Conservation (phyloP, 305 asterid species). For the Fraxinus paxiana region DNA sequence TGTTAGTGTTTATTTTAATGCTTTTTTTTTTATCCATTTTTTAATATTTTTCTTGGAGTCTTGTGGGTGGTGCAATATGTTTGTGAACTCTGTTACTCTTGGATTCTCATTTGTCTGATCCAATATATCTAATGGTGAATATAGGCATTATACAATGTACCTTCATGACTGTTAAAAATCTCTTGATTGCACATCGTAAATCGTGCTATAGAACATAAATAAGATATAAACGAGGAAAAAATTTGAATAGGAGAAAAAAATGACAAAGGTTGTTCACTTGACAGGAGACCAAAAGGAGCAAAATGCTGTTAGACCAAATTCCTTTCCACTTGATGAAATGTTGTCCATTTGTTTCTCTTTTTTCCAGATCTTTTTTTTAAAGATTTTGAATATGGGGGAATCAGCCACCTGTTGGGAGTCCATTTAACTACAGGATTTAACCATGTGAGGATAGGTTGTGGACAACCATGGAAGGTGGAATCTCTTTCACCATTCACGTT, state of each 20-base stretch:
- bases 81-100: not conserved
- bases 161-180: not conserved
- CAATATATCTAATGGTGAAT: not conserved
- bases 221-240: conserved; percentile 1
- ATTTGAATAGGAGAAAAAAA: conserved; percentile 17
- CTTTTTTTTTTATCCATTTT: not conserved
- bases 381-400: conserved; percentile 24
- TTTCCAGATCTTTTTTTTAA: not conserved
- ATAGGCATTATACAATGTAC: conserved; percentile 15
- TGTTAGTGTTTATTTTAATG: not conserved
- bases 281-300: conserved; percentile 52
- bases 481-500: conserved; percentile 28
- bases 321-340: conserved; percentile 27
- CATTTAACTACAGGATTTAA: conserved; percentile 38
- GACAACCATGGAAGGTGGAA: conserved; percentile 23
- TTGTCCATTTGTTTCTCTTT: conserved; percentile 15
- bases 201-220: conserved; percentile 26
- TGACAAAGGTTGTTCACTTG: conserved; percentile 37
- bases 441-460: conserved; percentile 43
- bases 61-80: not conserved
- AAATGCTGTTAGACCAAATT: conserved; percentile 10
- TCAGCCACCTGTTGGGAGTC: conserved; percentile 38
- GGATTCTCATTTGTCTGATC: not conserved
- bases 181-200: conserved; percentile 26
- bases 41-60: not conserved